These are phyloP conservation scores for Xylaria sp. DNA, from an alignment of 495 filamentous ascomycete species.

Conservation along the genomic window DNA sequence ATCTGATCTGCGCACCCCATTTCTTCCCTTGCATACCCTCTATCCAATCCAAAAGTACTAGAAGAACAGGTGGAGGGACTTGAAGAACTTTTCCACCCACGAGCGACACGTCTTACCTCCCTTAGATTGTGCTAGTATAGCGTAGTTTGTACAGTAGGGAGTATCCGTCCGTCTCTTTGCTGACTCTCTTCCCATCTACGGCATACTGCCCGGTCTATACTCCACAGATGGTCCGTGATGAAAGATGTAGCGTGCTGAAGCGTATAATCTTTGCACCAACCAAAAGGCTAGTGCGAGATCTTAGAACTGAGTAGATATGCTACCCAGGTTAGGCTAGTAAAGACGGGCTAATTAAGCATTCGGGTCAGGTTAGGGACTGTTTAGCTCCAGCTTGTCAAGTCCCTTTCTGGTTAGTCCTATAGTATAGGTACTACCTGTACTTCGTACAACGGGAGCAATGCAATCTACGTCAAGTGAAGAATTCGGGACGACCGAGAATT, in stretches of 20 bases:
- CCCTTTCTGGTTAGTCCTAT: background rate
- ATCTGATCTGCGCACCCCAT: background rate
- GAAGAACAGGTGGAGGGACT: background rate
- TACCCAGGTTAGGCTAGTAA: background rate
- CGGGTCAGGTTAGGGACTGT: background rate
- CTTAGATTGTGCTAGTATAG: background rate
- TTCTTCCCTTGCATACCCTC: background rate
- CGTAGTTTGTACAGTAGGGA: background rate
- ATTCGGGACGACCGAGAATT: conserved; percentile 1
- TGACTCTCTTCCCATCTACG: background rate
- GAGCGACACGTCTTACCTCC: background rate
- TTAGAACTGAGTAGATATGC: background rate
- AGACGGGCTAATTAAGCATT: background rate
- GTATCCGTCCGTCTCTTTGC: background rate
- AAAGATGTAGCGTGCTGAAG: conserved; percentile 2
- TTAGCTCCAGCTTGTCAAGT: background rate
- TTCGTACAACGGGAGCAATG: background rate
- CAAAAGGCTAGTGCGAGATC: background rate
- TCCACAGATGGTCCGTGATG: background rate
- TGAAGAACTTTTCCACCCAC: background rate
- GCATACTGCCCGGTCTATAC: background rate
- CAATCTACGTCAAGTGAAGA: background rate
- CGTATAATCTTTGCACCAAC: conserved; percentile 15
- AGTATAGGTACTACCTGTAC: background rate
- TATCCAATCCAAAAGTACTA: background rate